Evolutionary conservation across 345 rosid species (phyloP).

Genomic region (Eucalyptus marginata): DNA sequence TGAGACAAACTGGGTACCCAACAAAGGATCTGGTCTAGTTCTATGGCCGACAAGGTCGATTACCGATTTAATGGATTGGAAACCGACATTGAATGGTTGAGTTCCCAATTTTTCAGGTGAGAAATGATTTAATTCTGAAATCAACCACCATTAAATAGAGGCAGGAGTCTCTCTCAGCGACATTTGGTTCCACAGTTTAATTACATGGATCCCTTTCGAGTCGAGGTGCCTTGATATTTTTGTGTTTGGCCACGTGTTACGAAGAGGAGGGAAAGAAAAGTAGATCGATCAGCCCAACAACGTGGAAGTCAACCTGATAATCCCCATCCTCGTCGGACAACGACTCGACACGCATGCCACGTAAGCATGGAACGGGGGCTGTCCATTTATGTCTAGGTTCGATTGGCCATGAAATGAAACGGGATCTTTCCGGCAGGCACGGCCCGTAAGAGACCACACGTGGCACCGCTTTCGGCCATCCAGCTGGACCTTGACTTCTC

Average conservation of each 20-base stretch:
- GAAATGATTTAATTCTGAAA: background rate
- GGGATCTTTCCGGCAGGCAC: background rate
- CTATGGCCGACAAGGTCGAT: background rate
- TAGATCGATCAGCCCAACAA: background rate
- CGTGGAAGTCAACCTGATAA: background rate
- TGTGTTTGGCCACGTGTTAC: background rate
- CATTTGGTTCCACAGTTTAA: background rate
- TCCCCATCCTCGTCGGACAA: background rate
- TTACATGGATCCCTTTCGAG: background rate
- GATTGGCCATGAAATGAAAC: background rate
- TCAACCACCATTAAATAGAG: background rate
- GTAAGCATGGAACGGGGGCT: background rate
- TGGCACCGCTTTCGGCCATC: background rate
- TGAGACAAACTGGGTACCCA: too few species aligned
- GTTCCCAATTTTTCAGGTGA: background rate
- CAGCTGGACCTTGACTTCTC: background rate
- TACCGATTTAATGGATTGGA: background rate
- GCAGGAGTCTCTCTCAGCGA: background rate
- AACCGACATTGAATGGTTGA: background rate
- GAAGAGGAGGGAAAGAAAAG: background rate
- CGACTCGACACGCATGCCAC: background rate
- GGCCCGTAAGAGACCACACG: background rate
- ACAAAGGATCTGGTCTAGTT: background rate
- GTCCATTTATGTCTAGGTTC: background rate
- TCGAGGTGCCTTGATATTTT: background rate